A percentile compares a stretch with the other conserved stretches of the same genome.
Conservation (phyloP, 768 basidiomycete genomes). For the Crassisporium funariophilum region DNA sequence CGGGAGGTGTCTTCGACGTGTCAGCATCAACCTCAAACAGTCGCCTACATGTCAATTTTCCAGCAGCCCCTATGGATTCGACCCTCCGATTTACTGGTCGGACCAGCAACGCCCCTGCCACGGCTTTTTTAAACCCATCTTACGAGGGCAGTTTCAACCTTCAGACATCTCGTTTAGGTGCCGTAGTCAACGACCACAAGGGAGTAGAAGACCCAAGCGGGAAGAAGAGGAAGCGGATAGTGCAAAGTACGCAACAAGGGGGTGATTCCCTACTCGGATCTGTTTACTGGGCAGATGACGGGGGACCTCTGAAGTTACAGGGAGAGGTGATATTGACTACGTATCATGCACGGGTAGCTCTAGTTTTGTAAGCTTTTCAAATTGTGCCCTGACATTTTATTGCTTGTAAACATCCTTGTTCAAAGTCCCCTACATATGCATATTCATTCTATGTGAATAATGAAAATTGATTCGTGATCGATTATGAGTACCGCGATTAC, state of each 20-base stretch:
- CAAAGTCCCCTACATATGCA: too few relatives aligned
- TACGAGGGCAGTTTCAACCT: constrained; percentile 41
- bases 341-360: too few relatives aligned
- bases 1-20: constrained; percentile 34
- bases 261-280: too few relatives aligned
- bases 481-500: too few relatives aligned
- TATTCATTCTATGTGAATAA: too few relatives aligned
- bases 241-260: constrained; percentile 1
- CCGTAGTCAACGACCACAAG: constrained; percentile 5
- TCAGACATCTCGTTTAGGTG: constrained; percentile 7
- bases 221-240: constrained; percentile 19
- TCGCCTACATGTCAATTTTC: constrained; percentile 29
- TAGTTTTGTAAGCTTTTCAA: too few relatives aligned
- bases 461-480: too few relatives aligned
- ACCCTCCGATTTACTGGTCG: constrained; percentile 27
- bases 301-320: too few relatives aligned
- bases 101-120: constrained; percentile 38
- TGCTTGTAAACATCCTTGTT: too few relatives aligned
- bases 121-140: constrained; percentile 32
- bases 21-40: constrained; percentile 35
- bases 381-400: too few relatives aligned
- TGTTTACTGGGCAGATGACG: too few relatives aligned
- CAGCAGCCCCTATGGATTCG: constrained; percentile 35
- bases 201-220: constrained; percentile 26
- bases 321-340: too few relatives aligned